These are phyloP conservation scores for Neolentinus lepideus DNA, from an alignment of 1,284 basidiomycete genomes.

Conservation along the genomic window DNA sequence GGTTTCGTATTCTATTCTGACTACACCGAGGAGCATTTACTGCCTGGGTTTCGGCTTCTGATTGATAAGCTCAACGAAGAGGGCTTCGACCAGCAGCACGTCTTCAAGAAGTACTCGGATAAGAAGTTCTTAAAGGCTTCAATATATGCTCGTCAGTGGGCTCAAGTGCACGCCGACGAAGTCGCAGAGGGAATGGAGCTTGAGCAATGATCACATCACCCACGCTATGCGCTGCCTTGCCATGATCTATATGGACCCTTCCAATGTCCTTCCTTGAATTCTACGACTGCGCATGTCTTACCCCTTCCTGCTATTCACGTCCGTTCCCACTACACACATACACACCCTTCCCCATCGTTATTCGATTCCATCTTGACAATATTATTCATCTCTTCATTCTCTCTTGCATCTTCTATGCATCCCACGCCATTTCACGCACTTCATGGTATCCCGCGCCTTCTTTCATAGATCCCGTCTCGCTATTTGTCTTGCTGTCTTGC, in stretches of 20 bases:
- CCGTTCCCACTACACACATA: not conserved
- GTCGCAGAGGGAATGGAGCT: not conserved
- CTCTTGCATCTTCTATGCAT: not conserved
- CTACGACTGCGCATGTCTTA: not conserved
- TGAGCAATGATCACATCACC: not conserved
- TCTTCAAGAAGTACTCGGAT: slow-evolving; percentile 95
- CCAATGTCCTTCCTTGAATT: not conserved
- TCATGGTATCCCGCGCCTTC: not conserved
- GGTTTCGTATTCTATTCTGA: slow-evolving; percentile 93
- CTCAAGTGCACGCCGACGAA: not conserved
- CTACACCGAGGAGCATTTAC: slow-evolving; percentile 86
- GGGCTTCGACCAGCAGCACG: slow-evolving; percentile 80
- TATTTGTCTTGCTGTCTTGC: not conserved
- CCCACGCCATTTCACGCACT: not conserved
- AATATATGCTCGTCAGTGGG: not conserved
- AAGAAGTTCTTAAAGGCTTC: slow-evolving; percentile 89
- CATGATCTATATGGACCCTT: not conserved
- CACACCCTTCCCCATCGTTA: not conserved
- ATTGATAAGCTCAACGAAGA: slow-evolving; percentile 80
- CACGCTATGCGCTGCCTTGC: not conserved
- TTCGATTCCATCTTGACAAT: not conserved
- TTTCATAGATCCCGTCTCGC: not conserved
- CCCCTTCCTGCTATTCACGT: not conserved
- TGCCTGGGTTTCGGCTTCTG: slow-evolving; percentile 78
- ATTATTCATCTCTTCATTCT: not conserved